Conservation (phyloP, 169 alveolate genomes). For the Cryptosporidium muris region DNA sequence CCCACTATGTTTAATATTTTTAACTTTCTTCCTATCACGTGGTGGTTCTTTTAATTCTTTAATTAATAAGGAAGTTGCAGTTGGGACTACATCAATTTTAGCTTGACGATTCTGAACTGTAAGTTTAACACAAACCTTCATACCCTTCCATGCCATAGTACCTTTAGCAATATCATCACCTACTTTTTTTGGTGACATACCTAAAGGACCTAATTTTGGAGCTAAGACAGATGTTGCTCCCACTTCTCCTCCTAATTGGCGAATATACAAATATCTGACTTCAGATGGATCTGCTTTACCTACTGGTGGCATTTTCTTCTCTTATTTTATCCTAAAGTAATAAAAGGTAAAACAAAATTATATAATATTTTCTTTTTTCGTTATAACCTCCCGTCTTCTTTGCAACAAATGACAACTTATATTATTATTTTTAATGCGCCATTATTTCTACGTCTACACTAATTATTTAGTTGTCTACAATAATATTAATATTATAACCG, state of each 20-base stretch:
- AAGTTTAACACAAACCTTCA: constrained; percentile 92
- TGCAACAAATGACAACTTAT: too few relatives aligned
- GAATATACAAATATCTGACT: constrained; percentile 84
- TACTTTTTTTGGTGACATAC: constrained; percentile 94
- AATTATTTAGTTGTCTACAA: too few relatives aligned
- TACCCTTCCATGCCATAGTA: constrained; percentile 95
- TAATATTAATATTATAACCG: too few relatives aligned
- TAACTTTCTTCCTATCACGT: constrained; percentile 94
- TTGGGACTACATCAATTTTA: constrained; percentile 92
- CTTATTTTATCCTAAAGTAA: background rate
- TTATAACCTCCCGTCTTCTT: constrained; percentile 60
- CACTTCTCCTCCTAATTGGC: constrained; percentile 97
- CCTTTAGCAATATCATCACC: constrained; percentile 98
- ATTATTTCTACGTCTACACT: constrained; percentile 54
- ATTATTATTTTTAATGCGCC: constrained; percentile 10
- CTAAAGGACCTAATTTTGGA: constrained; percentile 98
- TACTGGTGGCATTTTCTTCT: constrained; percentile 71
- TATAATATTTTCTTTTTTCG: constrained; percentile 1
- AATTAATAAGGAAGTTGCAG: constrained; percentile 94
- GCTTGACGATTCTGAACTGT: constrained; percentile 91
- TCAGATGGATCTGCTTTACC: constrained; percentile 75
- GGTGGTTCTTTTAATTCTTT: constrained; percentile 95
- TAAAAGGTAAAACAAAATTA: constrained; percentile 11
- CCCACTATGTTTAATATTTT: constrained; percentile 95
- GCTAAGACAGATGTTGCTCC: constrained; percentile 97